These are phyloP conservation scores for Dalbergia oliveri DNA, from an alignment of 306 rosid species.

Conservation along the genomic window DNA sequence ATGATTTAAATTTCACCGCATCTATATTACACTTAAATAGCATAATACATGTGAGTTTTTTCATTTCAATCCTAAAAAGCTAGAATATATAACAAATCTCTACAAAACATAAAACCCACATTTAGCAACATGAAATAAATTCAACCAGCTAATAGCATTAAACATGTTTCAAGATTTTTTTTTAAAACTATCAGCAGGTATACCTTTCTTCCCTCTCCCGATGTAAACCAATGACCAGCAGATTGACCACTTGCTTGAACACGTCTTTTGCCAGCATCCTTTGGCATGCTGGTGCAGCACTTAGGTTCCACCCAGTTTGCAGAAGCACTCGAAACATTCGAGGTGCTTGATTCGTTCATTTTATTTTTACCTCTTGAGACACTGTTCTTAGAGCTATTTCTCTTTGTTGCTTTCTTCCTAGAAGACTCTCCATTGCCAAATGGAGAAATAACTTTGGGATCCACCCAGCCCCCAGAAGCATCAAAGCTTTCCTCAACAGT, in stretches of 20 bases:
- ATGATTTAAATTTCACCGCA: conserved; percentile 26
- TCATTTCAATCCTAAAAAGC: conserved; percentile 9
- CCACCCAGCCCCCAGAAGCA: conserved; percentile 68
- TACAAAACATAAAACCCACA: not conserved
- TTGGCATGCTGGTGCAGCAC: conserved; percentile 58
- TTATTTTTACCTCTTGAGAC: conserved; percentile 54
- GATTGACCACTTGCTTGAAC: conserved; percentile 74
- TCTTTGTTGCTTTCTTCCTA: conserved; percentile 56
- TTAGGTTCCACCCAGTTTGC: conserved; percentile 80
- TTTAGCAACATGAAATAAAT: conserved; percentile 28
- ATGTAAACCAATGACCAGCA: conserved; percentile 89
- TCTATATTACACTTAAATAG: not conserved
- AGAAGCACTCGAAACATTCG: conserved; percentile 50
- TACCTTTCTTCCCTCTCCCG: conserved; percentile 81
- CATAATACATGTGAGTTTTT: conserved; percentile 7
- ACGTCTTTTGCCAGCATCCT: conserved; percentile 71
- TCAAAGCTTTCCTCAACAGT: conserved; percentile 46
- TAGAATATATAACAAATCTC: not conserved
- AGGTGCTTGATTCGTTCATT: conserved; percentile 45
- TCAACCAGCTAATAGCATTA: conserved; percentile 27
- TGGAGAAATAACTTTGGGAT: conserved; percentile 55
- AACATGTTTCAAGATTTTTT: conserved; percentile 6
- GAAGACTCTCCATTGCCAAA: conserved; percentile 50
- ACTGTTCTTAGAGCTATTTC: conserved; percentile 53
- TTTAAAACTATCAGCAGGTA: not conserved